Conservation (phyloP, 1,284 basidiomycete species). For the Ganoderma meredithae region DNA sequence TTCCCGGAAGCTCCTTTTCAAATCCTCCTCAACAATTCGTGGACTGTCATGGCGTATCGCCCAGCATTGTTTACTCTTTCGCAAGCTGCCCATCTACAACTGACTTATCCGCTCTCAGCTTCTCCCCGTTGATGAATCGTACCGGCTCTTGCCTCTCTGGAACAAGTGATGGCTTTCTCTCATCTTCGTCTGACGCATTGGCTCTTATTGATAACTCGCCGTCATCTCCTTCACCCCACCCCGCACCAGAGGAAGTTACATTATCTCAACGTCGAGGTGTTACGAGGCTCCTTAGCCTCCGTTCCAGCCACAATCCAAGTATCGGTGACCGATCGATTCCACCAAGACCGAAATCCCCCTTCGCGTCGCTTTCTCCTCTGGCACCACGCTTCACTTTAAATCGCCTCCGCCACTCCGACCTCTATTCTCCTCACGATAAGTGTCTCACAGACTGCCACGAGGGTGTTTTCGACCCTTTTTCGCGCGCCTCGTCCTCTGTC, state of each 20-base stretch:
- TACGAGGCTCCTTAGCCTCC: constrained; percentile 18
- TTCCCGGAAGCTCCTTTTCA: neutral
- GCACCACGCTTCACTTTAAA: constrained; percentile 7
- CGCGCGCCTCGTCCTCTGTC: constrained; percentile 19
- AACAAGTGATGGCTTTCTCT: neutral
- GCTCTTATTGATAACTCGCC: neutral
- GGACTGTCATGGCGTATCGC: neutral
- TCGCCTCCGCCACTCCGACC: neutral
- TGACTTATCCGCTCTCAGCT: neutral
- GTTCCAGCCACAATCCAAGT: neutral
- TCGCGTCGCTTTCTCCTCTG: constrained; percentile 18
- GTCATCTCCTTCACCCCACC: neutral
- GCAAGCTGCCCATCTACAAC: neutral
- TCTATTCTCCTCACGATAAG: neutral
- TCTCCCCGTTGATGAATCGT: neutral
- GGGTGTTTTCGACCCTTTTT: constrained; percentile 33
- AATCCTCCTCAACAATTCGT: neutral
- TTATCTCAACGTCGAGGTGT: constrained; percentile 27
- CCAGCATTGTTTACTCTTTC: neutral
- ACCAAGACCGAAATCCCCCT: constrained; percentile 10
- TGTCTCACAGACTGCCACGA: constrained; percentile 1
- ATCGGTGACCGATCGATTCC: neutral
- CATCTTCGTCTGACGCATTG: constrained; percentile 1
- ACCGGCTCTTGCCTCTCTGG: neutral
- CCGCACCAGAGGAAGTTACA: constrained; percentile 1